These are phyloP conservation scores for Rhododendron kiyosumense DNA, from an alignment of 148 eudicot genomes.

Conservation along the genomic window DNA sequence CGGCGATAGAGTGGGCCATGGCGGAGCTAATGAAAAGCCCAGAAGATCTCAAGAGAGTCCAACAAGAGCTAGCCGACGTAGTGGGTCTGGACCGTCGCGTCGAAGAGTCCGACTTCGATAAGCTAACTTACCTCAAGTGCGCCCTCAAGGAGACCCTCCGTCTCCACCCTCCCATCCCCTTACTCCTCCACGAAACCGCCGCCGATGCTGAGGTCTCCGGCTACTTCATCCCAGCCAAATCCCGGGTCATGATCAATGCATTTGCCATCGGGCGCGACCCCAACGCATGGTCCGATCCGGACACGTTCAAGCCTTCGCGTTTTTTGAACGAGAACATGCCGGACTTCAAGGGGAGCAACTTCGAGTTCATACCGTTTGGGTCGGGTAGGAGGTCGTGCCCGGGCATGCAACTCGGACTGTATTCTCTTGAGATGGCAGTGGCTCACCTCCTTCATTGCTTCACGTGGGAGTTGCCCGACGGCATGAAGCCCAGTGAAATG, in stretches of 20 bases:
- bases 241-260: conserved; percentile 54
- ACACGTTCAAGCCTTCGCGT: conserved; percentile 40
- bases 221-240: conserved; percentile 42
- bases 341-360: conserved; percentile 59
- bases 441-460: conserved; percentile 56
- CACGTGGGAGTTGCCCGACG: conserved; percentile 64
- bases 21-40: conserved; percentile 57
- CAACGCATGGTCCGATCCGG: conserved; percentile 45
- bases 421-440: conserved; percentile 63
- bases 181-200: conserved; percentile 66
- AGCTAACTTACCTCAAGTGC: conserved; percentile 49
- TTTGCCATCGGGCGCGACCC: conserved; percentile 61
- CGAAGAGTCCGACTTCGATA: conserved; percentile 62
- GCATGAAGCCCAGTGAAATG: conserved; percentile 62
- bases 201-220: conserved; percentile 40
- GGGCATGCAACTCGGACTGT: conserved; percentile 70
- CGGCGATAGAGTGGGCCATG: conserved; percentile 85
- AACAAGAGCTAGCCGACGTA: conserved; percentile 48
- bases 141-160: conserved; percentile 59
- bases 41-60: conserved; percentile 53
- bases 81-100: conserved; percentile 49
- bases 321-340: conserved; percentile 47
- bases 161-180: conserved; percentile 72
- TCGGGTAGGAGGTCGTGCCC: conserved; percentile 81
- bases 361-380: conserved; percentile 70